Base-by-base conservation (phyloP, 208 protist species). In the Sergeia podlipaevii region DNA sequence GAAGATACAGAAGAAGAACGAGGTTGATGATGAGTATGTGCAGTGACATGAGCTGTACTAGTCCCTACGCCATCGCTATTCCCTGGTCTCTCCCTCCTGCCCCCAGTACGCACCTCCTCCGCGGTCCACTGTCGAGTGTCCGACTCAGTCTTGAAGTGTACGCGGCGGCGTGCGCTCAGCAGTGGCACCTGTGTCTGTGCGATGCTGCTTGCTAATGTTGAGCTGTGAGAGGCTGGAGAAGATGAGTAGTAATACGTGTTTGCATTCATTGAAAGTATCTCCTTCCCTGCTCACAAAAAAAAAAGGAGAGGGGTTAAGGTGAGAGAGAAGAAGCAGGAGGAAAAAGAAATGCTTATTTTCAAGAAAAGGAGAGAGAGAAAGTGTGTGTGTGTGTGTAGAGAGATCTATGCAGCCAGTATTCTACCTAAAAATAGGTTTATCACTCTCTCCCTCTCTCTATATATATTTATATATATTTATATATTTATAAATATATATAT, bases 201-300 rank as follows among this genome's bases (percentile, higher is more conserved):
- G 10, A 27, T 48, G 43, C n/a, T 7, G 15, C 4, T 5, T 20
- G 29, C 27, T 36, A 6, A 51, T 5, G 5, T 7, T 32, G 11
- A 27, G 4, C 3, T 32, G 29, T 18, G 46, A 51, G 1, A 36
- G 13, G 43, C 17, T 4, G 53, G 53, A 15, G 38, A 37, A 28
- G 38, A 38, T 3, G 53, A 60, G 53, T 49, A 60, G 42, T 43
- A 60, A 42, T 60, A 60, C 42, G 53, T 42, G 17, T 54, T 54
- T 29, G 48, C 32, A 27, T 36, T 54, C 48, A 54, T 54, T 42
- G 24, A 21, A 17, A 5, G 32, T 18, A 57, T 8, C 6, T n/a
- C n/a, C n/a, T n/a, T n/a, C n/a, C n/a, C n/a, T n/a, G n/a, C n/a
- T n/a, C n/a, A n/a, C n/a, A n/a, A n/a, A n/a, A n/a, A n/a, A n/a